Base-by-base conservation (phyloP, 768 basidiomycete genomes). In the Amanita inopinata region DNA sequence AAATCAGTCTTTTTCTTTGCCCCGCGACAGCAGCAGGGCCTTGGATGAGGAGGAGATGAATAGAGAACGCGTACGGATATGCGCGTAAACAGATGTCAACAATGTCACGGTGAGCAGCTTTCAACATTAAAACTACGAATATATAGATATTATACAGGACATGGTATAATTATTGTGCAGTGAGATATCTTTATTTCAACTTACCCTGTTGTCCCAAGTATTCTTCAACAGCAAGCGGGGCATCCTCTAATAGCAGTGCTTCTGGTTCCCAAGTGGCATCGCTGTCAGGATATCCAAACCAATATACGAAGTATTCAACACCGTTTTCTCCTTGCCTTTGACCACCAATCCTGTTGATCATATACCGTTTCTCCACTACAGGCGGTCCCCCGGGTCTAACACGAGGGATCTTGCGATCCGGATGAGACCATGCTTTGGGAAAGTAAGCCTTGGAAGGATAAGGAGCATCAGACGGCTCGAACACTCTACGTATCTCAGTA, bases 231-330 rank as follows among this genome's bases (percentile, higher is more conserved):
- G 60, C 51, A 0, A 23, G 27, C 0, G 76, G 74, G 5, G 73
- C 73, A 55, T 81, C 79, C 36, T 67, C 59, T 45, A 60, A 33
- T 23, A 82, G 61, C 3, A 54, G 54, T 5, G 34, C 42, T 50
- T 70, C 71, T 7, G 67, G 69, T 50, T 81, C 78, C 80, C 80
- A 81, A 20, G 78, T 75, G 7, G 69, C 74, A 18, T 73, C 67
- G 1, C 59, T 54, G 4, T 64, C 60, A 0, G 63, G 38, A 52
- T 80, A 82, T 0, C 78, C 77, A 27, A 59, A 55, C 80, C 80
- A 82, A 45, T 62, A 61, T 11, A 82, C 72, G 33, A 59, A 49
- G 47, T 70, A 78, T 43, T 75, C 62, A 31, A 58, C 49, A 6
- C 56, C 56, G 12, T 69, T 60, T 5, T 64, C 47, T 22, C 54